A percentile compares a stretch with the other conserved stretches of the same genome.
Conservation (phyloP, 306 rosid genomes). For the Fagus sylvatica region DNA sequence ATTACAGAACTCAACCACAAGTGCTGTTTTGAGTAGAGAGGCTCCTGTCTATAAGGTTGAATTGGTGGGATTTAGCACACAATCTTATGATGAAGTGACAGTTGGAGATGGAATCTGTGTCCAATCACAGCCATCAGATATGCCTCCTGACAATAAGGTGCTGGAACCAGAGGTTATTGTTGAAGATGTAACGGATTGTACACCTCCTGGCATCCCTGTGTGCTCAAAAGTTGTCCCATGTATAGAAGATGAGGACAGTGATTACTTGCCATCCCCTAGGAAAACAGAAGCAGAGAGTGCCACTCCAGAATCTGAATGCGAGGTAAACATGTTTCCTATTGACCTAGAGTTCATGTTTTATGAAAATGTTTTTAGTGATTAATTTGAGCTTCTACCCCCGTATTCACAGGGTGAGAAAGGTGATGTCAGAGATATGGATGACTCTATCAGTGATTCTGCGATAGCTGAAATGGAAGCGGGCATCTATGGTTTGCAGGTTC, state of each 20-base stretch:
- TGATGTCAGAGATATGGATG: constrained; percentile 36
- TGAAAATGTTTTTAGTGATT: constrained; percentile 12
- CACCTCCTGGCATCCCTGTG: constrained; percentile 40
- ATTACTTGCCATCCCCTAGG: constrained; percentile 39
- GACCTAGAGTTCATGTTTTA: constrained; percentile 22
- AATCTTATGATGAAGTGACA: constrained; percentile 17
- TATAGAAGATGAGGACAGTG: constrained; percentile 43
- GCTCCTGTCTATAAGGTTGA: constrained; percentile 36
- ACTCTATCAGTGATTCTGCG: constrained; percentile 44
- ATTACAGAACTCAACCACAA: constrained; percentile 49
- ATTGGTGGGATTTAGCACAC: constrained; percentile 26
- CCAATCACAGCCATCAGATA: constrained; percentile 27
- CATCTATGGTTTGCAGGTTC: constrained; percentile 84
- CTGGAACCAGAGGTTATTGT: constrained; percentile 31
- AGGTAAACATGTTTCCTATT: constrained; percentile 46
- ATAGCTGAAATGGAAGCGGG: constrained; percentile 70
- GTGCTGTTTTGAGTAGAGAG: constrained; percentile 42
- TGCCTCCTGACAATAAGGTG: constrained; percentile 25
- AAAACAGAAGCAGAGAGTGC: constrained; percentile 31
- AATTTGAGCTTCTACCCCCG: constrained; percentile 18
- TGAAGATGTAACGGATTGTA: constrained; percentile 38
- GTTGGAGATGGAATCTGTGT: constrained; percentile 25
- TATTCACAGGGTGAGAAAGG: constrained; percentile 47
- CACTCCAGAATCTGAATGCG: constrained; percentile 40
- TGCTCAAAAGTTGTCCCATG: constrained; percentile 39